Conservation (phyloP, 495 filamentous ascomycete genomes). For the Neurospora sp. region DNA sequence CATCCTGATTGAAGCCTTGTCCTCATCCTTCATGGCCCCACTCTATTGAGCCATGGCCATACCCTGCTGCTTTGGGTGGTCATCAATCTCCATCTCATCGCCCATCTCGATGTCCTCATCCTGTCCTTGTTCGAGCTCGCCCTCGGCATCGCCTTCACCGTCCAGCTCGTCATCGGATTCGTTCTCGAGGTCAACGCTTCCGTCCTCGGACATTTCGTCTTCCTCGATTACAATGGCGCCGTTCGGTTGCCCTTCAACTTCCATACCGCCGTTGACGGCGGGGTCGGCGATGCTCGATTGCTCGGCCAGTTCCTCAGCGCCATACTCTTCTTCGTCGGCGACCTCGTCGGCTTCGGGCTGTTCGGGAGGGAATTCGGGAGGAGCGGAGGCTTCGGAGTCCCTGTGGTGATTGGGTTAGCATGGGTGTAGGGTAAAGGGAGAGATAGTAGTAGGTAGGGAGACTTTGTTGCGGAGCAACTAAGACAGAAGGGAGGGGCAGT, state of each 20-base stretch:
- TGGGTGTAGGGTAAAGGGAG: not conserved
- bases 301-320: conserved; percentile 70
- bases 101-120: conserved; percentile 77
- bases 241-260: conserved; percentile 27
- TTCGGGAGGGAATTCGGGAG: conserved; percentile 90
- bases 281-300: conserved; percentile 40
- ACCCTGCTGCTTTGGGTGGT: conserved; percentile 1
- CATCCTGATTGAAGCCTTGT: not conserved
- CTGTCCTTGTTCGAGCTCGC: conserved; percentile 46
- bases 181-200: conserved; percentile 90
- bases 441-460: not conserved
- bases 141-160: conserved; percentile 73
- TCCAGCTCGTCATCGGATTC: conserved; percentile 77
- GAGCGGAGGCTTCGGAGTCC: conserved; percentile 93
- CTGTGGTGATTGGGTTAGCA: conserved; percentile 35
- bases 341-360: conserved; percentile 87
- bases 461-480: not conserved
- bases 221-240: conserved; percentile 41
- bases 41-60: conserved; percentile 7
- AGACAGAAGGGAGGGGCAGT: not conserved
- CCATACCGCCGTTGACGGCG: conserved; percentile 44
- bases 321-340: conserved; percentile 82
- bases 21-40: not conserved
- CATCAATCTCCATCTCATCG: conserved; percentile 42
- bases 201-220: conserved; percentile 76